Conservation (phyloP, 2,329 filamentous ascomycete species). For the Cladosporium sp. region DNA sequence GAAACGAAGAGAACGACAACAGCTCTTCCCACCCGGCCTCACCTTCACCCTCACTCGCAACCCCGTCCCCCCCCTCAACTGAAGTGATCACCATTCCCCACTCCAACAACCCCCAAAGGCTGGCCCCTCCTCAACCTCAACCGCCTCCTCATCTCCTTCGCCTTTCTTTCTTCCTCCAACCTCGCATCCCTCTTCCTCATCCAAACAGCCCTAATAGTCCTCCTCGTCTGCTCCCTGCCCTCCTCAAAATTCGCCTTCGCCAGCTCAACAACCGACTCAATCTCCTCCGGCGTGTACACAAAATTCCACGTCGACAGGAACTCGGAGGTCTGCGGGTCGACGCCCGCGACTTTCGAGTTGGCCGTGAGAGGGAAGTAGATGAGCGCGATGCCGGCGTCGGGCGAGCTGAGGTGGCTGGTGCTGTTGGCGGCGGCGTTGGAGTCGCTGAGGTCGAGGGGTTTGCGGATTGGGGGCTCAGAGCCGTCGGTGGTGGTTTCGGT, state of each 20-base stretch:
- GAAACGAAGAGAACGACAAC: too few species aligned
- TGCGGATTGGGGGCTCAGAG: slow-evolving; percentile 47
- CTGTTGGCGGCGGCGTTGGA: slow-evolving; percentile 46
- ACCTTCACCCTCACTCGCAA: too few species aligned
- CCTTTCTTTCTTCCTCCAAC: slow-evolving; percentile 46
- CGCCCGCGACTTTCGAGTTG: slow-evolving; percentile 71
- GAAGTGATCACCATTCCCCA: slow-evolving; percentile 60
- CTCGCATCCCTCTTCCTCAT: slow-evolving; percentile 76
- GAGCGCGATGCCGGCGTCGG: slow-evolving; percentile 76
- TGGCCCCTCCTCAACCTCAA: slow-evolving; percentile 46
- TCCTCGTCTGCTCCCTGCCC: slow-evolving; percentile 70
- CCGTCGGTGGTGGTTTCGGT: not conserved
- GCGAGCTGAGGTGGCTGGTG: slow-evolving; percentile 2
- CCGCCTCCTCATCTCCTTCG: slow-evolving; percentile 33
- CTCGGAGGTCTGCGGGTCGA: slow-evolving; percentile 78
- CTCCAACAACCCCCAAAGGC: slow-evolving; percentile 51
- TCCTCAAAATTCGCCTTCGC: slow-evolving; percentile 83
- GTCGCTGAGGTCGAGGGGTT: slow-evolving; percentile 29
- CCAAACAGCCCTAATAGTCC: slow-evolving; percentile 81
- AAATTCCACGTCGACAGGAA: slow-evolving; percentile 98
- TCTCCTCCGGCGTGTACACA: slow-evolving; percentile 84
- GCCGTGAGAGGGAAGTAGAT: slow-evolving; percentile 86
- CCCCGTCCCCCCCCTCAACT: slow-evolving; percentile 36
- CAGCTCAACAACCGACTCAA: slow-evolving; percentile 77
- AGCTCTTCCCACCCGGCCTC: too few species aligned